phyloP scores from a whole-genome alignment of 2,329 filamentous ascomycete genomes.

The Aspergillus fischeri region DNA sequence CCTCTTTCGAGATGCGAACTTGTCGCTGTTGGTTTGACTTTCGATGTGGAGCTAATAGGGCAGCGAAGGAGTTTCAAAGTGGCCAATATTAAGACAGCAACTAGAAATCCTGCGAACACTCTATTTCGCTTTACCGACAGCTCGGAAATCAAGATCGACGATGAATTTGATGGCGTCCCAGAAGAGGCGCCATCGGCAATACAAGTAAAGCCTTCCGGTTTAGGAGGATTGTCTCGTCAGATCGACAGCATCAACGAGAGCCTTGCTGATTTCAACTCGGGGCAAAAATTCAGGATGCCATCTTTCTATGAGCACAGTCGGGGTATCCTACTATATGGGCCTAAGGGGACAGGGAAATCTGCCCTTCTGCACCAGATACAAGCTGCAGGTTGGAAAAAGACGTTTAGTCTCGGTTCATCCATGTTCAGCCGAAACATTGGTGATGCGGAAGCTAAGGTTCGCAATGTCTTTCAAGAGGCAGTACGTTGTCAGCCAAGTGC shows the following conservation, averaged over 20 bases:
- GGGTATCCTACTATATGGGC: conserved; percentile 72
- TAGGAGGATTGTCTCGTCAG: conserved; percentile 66
- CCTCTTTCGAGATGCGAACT: conserved; percentile 56
- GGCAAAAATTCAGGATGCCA: conserved; percentile 33
- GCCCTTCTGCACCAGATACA: conserved; percentile 67
- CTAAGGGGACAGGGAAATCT: conserved; percentile 80
- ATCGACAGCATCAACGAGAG: conserved; percentile 64
- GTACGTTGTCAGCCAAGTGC: conserved; percentile 67
- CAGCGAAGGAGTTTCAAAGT: conserved; percentile 60
- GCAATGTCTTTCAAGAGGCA: conserved; percentile 67
- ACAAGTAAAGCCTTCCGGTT: conserved; percentile 42
- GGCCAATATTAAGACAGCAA: conserved; percentile 49
- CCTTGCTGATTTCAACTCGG: conserved; percentile 52
- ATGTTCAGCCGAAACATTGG: conserved; percentile 33
- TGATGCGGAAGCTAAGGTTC: conserved; percentile 53
- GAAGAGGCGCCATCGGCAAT: conserved; percentile 14
- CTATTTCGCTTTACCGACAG: conserved; percentile 34
- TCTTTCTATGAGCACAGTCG: conserved; percentile 44
- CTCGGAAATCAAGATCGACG: conserved; percentile 32
- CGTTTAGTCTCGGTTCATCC: conserved; percentile 48
- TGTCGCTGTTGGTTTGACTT: conserved; percentile 64
- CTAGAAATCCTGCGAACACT: conserved; percentile 35
- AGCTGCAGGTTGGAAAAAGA: conserved; percentile 64
- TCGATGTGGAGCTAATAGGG: conserved; percentile 59
- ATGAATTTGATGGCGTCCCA: conserved; percentile 13